Conservation (phyloP, 371 early-diverging fungal species). For the Thermomucor indicae-seudaticae region DNA sequence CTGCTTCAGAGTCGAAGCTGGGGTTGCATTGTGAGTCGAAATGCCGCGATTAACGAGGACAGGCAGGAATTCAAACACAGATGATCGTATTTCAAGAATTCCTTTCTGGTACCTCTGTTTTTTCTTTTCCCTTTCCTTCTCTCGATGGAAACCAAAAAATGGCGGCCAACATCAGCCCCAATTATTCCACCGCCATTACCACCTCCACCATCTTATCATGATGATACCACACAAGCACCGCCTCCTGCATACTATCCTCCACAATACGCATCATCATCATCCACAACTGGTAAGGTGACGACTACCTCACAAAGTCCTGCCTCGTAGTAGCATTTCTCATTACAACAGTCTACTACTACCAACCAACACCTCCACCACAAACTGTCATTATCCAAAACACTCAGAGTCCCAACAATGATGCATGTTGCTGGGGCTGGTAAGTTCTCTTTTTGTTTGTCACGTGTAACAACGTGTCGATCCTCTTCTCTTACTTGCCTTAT, state of each 20-base stretch:
- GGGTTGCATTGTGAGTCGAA: too few species aligned
- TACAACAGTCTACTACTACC: slow-evolving; percentile 20
- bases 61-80: too few species aligned
- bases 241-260: slow-evolving; percentile 18
- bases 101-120: too few species aligned
- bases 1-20: too few species aligned
- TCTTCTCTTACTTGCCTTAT: slow-evolving; percentile 1
- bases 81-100: too few species aligned
- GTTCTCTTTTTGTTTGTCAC: not conserved
- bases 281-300: not conserved
- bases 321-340: slow-evolving; percentile 5
- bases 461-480: not conserved
- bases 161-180: slow-evolving; percentile 6
- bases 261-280: slow-evolving; percentile 1
- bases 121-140: too few species aligned
- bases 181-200: slow-evolving; percentile 7
- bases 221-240: slow-evolving; percentile 3
- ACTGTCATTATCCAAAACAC: slow-evolving; percentile 33
- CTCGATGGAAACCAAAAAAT: too few species aligned
- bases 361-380: slow-evolving; percentile 37
- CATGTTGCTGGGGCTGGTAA: slow-evolving; percentile 49
- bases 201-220: too few species aligned
- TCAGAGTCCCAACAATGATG: slow-evolving; percentile 34
- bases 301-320: not conserved
- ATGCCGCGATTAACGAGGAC: too few species aligned